Evolutionary conservation across 2,329 filamentous ascomycete genomes (phyloP), one percentile per base, ranked within the genome.

Genomic region (Blastomyces parvus): DNA sequence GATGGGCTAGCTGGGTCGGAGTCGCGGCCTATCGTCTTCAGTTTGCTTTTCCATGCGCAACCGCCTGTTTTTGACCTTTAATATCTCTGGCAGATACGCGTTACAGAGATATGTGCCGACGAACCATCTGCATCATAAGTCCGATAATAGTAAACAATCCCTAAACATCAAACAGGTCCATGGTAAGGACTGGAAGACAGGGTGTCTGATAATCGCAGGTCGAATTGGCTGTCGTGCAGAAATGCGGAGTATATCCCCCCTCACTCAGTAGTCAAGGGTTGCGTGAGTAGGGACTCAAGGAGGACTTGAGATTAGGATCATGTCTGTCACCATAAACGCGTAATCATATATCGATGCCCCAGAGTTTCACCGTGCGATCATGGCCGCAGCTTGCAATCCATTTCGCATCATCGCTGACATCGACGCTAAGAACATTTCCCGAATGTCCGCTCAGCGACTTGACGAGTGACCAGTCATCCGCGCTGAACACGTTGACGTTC

Each of bases 341-440:
- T 48, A 87, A 81, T 63, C 83, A 83, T 72, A 91, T 89, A 67
- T 96, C 93, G 67, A 91, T 85, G 4, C 90, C 90, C 94, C 94
- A 99, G 2, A 99, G 81, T 80, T 99, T 99, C 60, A 97, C 90
- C 1, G 93, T 97, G 62, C 92, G 84, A 76, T 99, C 94, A 73
- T 96, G 90, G 2, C 94, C 92, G 68, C 91, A 91, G 74, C 91
- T 97, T 30, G 93, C 89, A 74, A 99, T 96, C 90, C 91, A 99
- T 72, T 83, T 88, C 9, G 87, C 89, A 75, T 97, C 90, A 66
- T 83, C 82, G 71, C 89, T 95, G 61, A 96, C 86, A 78, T 99
- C 94, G 14, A 91, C 88, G 69, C 91, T 95, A 61, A 95, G 85
- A 13, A 99, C 92, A 50, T 95, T 94, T 1, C 91, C 92, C 1